These are phyloP conservation scores for Mycena venus DNA, from an alignment of 768 basidiomycete genomes.

Conservation along the genomic window DNA sequence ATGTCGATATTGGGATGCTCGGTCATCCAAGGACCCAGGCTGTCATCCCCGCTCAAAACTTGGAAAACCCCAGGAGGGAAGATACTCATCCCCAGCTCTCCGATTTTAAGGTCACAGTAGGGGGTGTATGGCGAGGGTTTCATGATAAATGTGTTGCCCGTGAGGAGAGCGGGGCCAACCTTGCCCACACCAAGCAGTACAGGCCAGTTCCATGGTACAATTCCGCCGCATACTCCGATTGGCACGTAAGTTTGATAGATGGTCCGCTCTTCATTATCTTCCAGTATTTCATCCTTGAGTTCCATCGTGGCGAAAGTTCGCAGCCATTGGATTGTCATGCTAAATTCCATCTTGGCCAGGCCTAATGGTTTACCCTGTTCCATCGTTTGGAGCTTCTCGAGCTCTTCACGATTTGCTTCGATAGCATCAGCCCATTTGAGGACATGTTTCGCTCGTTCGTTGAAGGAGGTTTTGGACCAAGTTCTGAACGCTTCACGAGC, in stretches of 20 bases:
- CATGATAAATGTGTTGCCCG: background rate
- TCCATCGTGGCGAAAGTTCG: background rate
- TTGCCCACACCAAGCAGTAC: background rate
- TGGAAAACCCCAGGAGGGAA: background rate
- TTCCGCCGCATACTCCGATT: background rate
- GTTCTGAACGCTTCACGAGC: background rate
- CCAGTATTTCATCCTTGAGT: background rate
- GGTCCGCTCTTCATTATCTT: background rate
- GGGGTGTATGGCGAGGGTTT: background rate
- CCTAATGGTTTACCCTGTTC: background rate
- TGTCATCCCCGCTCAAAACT: background rate
- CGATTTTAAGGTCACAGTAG: background rate
- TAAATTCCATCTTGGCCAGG: background rate
- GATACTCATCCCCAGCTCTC: background rate
- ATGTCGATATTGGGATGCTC: background rate
- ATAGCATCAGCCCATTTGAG: background rate
- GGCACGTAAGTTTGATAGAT: background rate
- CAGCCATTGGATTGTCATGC: background rate
- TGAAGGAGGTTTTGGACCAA: background rate
- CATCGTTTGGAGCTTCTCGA: background rate
- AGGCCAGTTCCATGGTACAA: background rate
- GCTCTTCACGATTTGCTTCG: background rate
- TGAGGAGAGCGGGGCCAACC: background rate
- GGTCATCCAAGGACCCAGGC: background rate
- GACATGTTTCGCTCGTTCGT: background rate